These are phyloP conservation scores for Monilinia polystroma DNA, from an alignment of 2,329 filamentous ascomycete genomes.

Conservation along the genomic window DNA sequence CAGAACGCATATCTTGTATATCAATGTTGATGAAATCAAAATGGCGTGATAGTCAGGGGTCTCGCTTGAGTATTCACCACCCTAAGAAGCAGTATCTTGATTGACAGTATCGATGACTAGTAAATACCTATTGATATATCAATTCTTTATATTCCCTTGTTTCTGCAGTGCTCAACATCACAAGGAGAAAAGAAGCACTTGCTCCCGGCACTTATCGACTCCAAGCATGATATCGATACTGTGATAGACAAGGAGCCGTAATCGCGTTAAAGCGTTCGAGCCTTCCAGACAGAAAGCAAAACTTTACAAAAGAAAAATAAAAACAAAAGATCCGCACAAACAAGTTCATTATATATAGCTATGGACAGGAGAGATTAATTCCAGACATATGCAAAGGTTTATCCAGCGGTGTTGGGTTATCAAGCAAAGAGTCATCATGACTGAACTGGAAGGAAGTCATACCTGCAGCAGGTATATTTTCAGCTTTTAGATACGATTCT, in stretches of 20 bases:
- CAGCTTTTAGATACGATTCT: not conserved
- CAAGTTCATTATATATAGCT: not conserved
- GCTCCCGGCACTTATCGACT: not conserved
- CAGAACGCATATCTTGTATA: not conserved
- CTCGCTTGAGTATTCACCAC: not conserved
- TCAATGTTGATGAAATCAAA: not conserved
- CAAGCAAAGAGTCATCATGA: not conserved
- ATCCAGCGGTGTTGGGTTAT: not conserved
- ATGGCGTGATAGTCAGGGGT: not conserved
- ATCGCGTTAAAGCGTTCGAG: not conserved
- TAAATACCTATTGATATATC: not conserved
- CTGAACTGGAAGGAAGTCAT: not conserved
- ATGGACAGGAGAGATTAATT: not conserved
- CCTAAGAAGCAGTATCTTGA: not conserved
- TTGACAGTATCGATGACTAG: not conserved
- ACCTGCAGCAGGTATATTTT: slow-evolving; percentile 1
- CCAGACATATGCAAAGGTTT: not conserved
- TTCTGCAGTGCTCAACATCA: not conserved
- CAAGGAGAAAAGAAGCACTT: not conserved
- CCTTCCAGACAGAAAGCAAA: not conserved
- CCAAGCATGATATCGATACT: not conserved
- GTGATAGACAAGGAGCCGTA: not conserved
- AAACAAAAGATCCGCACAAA: not conserved
- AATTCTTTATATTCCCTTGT: not conserved
- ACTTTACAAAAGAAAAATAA: not conserved